Percentiles rank a stretch among this genome's conserved stretches.
These are phyloP conservation scores for Penicillium janthinellum DNA, from an alignment of 2,329 filamentous ascomycete species.

Conservation along the genomic window DNA sequence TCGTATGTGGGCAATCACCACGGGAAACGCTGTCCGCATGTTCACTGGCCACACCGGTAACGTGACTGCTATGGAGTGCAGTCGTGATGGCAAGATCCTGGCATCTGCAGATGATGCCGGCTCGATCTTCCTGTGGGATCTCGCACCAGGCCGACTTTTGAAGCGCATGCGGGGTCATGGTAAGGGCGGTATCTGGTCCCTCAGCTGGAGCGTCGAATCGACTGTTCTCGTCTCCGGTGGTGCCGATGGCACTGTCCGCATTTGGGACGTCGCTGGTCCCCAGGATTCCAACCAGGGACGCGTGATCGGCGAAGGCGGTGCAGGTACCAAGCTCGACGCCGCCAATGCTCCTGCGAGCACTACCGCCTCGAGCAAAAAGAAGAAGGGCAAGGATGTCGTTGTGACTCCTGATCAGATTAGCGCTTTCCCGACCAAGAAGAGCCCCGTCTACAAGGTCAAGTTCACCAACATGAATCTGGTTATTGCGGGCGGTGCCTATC, in stretches of 20 bases:
- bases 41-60: constrained; percentile 90
- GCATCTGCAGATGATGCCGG: constrained; percentile 87
- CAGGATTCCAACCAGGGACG: constrained; percentile 60
- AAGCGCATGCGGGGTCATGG: constrained; percentile 94
- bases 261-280: constrained; percentile 86
- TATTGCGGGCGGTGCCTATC: constrained; percentile 74
- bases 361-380: constrained; percentile 51
- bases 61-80: constrained; percentile 80
- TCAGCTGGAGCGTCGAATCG: constrained; percentile 92
- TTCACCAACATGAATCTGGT: constrained; percentile 96
- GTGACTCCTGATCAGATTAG: constrained; percentile 92
- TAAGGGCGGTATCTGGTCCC: constrained; percentile 88
- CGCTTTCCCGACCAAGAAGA: constrained; percentile 95
- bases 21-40: constrained; percentile 82
- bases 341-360: constrained; percentile 53
- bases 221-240: constrained; percentile 87
- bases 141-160: constrained; percentile 79
- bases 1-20: constrained; percentile 94
- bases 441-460: constrained; percentile 86
- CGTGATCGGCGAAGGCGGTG: constrained; percentile 52
- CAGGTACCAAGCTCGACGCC: constrained; percentile 55
- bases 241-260: constrained; percentile 85
- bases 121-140: constrained; percentile 92
- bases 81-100: constrained; percentile 85
- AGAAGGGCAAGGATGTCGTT: constrained; percentile 86